These are phyloP conservation scores for Aspergillus japonicus DNA, from an alignment of 2,329 filamentous ascomycete species.

Conservation along the genomic window DNA sequence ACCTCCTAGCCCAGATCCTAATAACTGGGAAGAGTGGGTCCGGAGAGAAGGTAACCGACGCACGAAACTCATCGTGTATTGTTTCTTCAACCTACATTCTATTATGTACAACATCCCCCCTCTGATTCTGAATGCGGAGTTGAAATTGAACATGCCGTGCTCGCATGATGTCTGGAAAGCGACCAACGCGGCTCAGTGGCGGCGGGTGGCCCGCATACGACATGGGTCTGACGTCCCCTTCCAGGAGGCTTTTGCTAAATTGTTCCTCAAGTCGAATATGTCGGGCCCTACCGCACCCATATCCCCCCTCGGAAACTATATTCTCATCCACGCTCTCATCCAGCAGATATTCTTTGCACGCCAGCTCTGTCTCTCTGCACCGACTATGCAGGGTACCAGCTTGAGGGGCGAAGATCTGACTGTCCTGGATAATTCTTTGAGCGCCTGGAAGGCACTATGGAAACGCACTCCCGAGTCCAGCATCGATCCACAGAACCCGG, in stretches of 20 bases:
- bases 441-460: slow-evolving; percentile 55
- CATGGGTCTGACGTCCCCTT: slow-evolving; percentile 40
- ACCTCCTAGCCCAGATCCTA: slow-evolving; percentile 37
- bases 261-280: slow-evolving; percentile 42
- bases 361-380: slow-evolving; percentile 48
- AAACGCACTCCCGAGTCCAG: slow-evolving; percentile 54
- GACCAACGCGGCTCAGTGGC: slow-evolving; percentile 51
- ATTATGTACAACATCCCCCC: slow-evolving; percentile 63
- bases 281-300: slow-evolving; percentile 38
- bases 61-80: slow-evolving; percentile 58
- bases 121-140: slow-evolving; percentile 55
- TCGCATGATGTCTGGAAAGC: slow-evolving; percentile 58
- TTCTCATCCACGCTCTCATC: slow-evolving; percentile 55
- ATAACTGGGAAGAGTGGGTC: slow-evolving; percentile 55
- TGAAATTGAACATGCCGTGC: slow-evolving; percentile 56
- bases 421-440: slow-evolving; percentile 48
- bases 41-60: slow-evolving; percentile 53
- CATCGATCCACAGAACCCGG: slow-evolving; percentile 54
- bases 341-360: slow-evolving; percentile 55
- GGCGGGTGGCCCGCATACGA: slow-evolving; percentile 37
- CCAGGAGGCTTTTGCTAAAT: slow-evolving; percentile 46
- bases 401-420: slow-evolving; percentile 46
- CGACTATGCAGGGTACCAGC: slow-evolving; percentile 43
- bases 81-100: slow-evolving; percentile 60
- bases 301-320: slow-evolving; percentile 55